Conservation (phyloP, 805 yeast genomes). For the Schwanniomyces pseudopolymorphus region DNA sequence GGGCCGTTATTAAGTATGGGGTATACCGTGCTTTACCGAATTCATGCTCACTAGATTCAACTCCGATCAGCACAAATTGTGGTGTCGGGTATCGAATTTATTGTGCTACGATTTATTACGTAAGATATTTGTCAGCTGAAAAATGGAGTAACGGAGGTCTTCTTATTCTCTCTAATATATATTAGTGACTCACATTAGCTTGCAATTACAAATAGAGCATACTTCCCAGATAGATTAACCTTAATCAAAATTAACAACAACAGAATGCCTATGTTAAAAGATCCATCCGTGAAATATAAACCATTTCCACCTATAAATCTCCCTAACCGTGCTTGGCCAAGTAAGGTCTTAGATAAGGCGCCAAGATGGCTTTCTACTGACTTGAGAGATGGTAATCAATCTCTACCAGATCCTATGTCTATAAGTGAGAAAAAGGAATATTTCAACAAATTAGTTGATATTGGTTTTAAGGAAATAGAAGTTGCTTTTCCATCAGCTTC, state of each 20-base stretch:
- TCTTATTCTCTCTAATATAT: neutral
- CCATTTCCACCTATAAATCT: constrained; percentile 55
- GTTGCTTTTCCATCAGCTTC: constrained; percentile 83
- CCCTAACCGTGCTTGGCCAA: constrained; percentile 72
- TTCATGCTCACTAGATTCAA: neutral
- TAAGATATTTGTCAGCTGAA: neutral
- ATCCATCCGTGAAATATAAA: constrained; percentile 64
- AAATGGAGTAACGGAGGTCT: constrained; percentile 1
- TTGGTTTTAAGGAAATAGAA: constrained; percentile 82
- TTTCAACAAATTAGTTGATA: constrained; percentile 63
- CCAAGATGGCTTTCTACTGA: constrained; percentile 87
- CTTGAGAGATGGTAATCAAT: constrained; percentile 81
- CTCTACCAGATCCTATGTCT: constrained; percentile 86
- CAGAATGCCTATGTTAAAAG: constrained; percentile 42
- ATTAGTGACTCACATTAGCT: neutral
- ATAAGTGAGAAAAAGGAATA: constrained; percentile 71
- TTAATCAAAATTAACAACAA: neutral
- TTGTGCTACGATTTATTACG: neutral
- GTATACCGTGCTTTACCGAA: neutral
- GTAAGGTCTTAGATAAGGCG: constrained; percentile 52
- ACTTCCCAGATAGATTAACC: neutral
- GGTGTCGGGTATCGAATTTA: neutral
- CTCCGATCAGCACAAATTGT: neutral
- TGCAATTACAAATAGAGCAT: neutral
- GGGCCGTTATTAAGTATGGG: neutral